Base-by-base conservation (phyloP, 1,139 yeast genomes). In the Arxiozyma bovina region DNA sequence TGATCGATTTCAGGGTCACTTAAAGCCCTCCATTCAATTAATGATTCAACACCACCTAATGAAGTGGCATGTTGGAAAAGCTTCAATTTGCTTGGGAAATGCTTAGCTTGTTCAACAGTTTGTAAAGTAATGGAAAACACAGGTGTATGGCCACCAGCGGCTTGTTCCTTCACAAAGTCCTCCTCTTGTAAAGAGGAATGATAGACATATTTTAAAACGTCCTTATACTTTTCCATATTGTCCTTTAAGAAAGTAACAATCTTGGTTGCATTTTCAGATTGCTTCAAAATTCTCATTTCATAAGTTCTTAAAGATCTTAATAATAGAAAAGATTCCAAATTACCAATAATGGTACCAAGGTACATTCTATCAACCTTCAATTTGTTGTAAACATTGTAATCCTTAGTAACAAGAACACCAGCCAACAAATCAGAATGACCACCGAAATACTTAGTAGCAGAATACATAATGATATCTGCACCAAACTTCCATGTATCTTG, bases 361-460 rank as follows among this genome's bases (percentile, higher is more conserved):
- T 74, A 77, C 17, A 80, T 69, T 62, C 98, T 76, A 63, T 90
- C 96, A 0, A 66, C 68, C 11, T 76, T 69, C 59, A 91, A 73
- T 49, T 72, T 66, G 18, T 72, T 62, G 57, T 78, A 77, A 8
- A 75, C 74, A 1, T 73, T 72, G 9, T 66, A 63, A 57, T 81
- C 80, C 66, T 83, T 82, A 15, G 87, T 83, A 15, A 83, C 81
- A 42, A 90, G 72, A 12, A 85, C 76, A 23, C 97, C 97, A 4
- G 96, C 91, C 50, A 91, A 74, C 53, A 89, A 73, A 69, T 91
- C 97, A n/a, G 96, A 86, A 69, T 90, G 96, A 22, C 97, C 97
- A 42, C 96, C 96, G 66, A 89, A 84, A 71, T 83, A 91, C 68
- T 90, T 90, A 2, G 96, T 88, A 0, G 91, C 96, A 1, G 96